Evolutionary conservation across 2,329 filamentous ascomycete genomes (phyloP), one percentile per base, ranked within the genome.

Genomic region (Dactylonectria macrodidyma): DNA sequence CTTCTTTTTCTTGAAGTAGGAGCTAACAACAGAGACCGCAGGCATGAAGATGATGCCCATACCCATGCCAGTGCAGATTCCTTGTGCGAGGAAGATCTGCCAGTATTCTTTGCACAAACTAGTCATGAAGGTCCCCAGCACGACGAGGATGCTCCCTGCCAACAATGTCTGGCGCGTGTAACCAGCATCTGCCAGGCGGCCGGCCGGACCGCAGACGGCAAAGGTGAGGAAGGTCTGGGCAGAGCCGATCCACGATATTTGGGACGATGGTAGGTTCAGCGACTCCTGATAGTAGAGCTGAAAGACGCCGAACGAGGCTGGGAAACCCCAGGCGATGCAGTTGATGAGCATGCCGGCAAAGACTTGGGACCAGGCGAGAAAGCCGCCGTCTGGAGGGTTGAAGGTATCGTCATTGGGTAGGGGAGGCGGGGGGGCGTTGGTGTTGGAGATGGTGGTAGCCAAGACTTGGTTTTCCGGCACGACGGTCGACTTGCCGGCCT

Each of bases 31-130:
- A 19, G 89, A 87, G 33, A 92, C 83, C 30, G 86, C 84, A 2
- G 90, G 87, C 66, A 89, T 85, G 77, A 89, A 91, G 41, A 90
- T 79, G 62, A 87, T 83, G 14, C 89, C 89, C 41, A 86, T 82
- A 3, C 88, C 89, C 8, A 88, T 68, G 1, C 86, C 87, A 3
- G 83, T 80, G 66, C 85, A 85, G 36, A 88, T 62, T 16, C 88
- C 88, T 74, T 90, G 88, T 1, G 85, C 80, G 12, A 90, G 79
- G 44, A 89, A 79, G 47, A 89, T 81, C 71, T 88, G 85, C 84
- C 84, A 88, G 78, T 88, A 88, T 57, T 78, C 70, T 7, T 75
- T 81, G 48, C 78, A 80, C 5, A 85, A 67, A 64, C 84, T 85
- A 2, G 83, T 85, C 77, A 84, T 83, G 71, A 89, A 84, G 12